These are phyloP conservation scores for Nakazawaea ernobii DNA, from an alignment of 805 yeast species.

Conservation along the genomic window DNA sequence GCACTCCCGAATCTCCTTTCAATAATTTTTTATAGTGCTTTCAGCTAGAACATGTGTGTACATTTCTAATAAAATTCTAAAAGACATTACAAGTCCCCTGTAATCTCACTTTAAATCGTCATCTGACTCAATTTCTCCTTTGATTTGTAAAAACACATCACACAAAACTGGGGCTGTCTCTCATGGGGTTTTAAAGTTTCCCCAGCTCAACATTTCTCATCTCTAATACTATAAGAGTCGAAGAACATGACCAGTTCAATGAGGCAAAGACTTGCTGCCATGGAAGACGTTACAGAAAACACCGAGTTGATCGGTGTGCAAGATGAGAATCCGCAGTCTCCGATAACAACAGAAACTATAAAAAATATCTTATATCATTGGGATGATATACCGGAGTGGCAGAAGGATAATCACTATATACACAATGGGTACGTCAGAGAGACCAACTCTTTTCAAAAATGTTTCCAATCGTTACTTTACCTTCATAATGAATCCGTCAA, in stretches of 20 bases:
- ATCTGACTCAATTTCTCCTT: no score
- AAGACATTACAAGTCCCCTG: no score
- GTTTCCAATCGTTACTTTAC: slow-evolving; percentile 36
- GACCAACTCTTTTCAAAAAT: slow-evolving; percentile 33
- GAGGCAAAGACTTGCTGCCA: not conserved
- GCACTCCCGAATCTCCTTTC: slow-evolving; percentile 1
- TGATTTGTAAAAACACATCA: no score
- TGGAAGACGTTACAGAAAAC: not conserved
- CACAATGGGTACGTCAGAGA: slow-evolving; percentile 44
- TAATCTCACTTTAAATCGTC: no score
- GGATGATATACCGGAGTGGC: slow-evolving; percentile 50
- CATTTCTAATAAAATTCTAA: no score
- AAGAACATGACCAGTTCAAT: not conserved
- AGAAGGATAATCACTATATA: slow-evolving; percentile 49
- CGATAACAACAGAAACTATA: not conserved
- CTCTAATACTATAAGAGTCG: no score
- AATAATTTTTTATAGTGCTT: not conserved
- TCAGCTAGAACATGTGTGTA: no score
- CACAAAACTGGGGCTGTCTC: no score
- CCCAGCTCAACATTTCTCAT: no score
- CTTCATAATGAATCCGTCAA: slow-evolving; percentile 51
- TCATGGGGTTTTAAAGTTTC: no score
- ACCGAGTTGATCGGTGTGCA: not conserved
- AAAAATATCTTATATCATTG: slow-evolving; percentile 18
- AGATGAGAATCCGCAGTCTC: not conserved